phyloP scores from a whole-genome alignment of 2,329 filamentous ascomycete genomes.

The Nothomitra cinnamomea region DNA sequence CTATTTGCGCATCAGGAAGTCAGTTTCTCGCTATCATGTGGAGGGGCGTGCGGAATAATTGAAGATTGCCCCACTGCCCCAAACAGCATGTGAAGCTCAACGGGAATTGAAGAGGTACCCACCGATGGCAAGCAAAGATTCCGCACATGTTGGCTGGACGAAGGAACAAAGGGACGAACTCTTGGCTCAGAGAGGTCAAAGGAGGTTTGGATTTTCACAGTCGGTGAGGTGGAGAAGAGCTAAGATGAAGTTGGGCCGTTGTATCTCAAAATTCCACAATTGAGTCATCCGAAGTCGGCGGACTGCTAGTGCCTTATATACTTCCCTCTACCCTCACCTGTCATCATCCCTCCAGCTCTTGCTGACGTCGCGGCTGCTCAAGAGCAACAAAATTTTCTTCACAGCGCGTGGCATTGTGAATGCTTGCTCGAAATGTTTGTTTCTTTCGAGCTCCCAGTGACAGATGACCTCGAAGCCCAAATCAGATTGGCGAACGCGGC shows the following conservation, averaged over 20 bases:
- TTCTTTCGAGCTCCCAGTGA: constrained; percentile 1
- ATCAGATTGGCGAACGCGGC: not conserved
- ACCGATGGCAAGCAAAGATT: constrained; percentile 92
- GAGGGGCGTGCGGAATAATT: not conserved
- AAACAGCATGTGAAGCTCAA: too few species aligned
- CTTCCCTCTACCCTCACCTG: not conserved
- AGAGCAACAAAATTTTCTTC: not conserved
- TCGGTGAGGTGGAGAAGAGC: not conserved
- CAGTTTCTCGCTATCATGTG: not conserved
- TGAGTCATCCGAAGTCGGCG: constrained; percentile 3
- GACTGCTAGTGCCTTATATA: not conserved
- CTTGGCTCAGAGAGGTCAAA: not conserved
- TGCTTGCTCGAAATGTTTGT: not conserved
- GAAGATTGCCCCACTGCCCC: not conserved
- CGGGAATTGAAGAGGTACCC: not conserved
- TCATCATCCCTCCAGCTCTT: not conserved
- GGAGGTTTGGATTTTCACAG: not conserved
- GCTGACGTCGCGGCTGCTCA: not conserved
- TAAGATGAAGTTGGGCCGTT: not conserved
- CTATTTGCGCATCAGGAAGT: constrained; percentile 19
- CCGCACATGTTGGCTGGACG: constrained; percentile 61
- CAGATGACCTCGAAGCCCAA: constrained; percentile 1
- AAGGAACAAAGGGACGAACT: not conserved
- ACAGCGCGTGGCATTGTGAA: not conserved
- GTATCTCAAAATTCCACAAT: not conserved